Conservation (phyloP, 2,329 filamentous ascomycete species). For the Chrysoporthe cubensis region DNA sequence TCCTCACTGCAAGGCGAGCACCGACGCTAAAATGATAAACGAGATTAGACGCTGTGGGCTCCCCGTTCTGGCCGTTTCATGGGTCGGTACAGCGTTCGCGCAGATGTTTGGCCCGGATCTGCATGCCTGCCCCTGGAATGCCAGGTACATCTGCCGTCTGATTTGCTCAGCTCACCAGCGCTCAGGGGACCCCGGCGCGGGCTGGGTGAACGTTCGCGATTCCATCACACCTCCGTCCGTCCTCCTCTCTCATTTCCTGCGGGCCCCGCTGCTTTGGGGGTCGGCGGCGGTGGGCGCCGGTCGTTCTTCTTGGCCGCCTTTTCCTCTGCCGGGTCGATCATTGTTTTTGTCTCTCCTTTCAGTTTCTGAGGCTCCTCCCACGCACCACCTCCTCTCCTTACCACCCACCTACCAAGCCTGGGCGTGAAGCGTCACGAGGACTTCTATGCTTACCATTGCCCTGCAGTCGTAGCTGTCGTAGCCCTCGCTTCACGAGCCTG, state of each 20-base stretch:
- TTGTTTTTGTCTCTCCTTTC: slow-evolving; percentile 25
- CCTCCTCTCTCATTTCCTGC: slow-evolving; percentile 29
- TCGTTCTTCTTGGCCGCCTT: slow-evolving; percentile 26
- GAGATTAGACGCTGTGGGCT: slow-evolving; percentile 26
- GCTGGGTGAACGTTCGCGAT: slow-evolving; percentile 26
- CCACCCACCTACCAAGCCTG: slow-evolving; percentile 25
- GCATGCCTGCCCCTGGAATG: slow-evolving; percentile 23
- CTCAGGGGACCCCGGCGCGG: slow-evolving; percentile 26
- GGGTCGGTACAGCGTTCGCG: slow-evolving; percentile 21
- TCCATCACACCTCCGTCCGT: slow-evolving; percentile 23
- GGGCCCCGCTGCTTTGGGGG: slow-evolving; percentile 21
- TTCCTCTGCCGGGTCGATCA: slow-evolving; percentile 26
- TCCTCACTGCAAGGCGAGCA: slow-evolving; percentile 20
- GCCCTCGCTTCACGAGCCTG: slow-evolving; percentile 45
- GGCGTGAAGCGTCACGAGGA: slow-evolving; percentile 29
- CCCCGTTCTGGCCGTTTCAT: slow-evolving; percentile 23
- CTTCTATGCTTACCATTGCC: slow-evolving; percentile 23
- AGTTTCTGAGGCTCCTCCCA: slow-evolving; percentile 21
- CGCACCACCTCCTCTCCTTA: slow-evolving; percentile 27
- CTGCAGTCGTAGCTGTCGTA: slow-evolving; percentile 20
- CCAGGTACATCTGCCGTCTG: slow-evolving; percentile 27
- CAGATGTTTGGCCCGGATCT: slow-evolving; percentile 25
- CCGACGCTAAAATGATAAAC: slow-evolving; percentile 27
- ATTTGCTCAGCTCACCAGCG: slow-evolving; percentile 22
- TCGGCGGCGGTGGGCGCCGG: slow-evolving; percentile 21